Base-by-base conservation (phyloP, 75 land plant genomes). In the Isoetes taiwanensis region DNA sequence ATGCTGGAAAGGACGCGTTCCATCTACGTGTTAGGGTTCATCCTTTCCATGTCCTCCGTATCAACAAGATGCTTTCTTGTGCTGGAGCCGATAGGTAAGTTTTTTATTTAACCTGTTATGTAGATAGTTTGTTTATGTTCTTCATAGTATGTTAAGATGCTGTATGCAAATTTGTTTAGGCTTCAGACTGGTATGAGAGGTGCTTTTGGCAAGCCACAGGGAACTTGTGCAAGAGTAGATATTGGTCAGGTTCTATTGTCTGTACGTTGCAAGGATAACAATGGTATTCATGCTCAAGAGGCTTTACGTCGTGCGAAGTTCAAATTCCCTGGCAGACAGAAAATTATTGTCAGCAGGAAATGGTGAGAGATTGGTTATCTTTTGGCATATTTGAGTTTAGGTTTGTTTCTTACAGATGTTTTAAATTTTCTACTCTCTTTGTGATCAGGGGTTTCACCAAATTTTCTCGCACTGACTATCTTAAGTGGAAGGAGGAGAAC, bases 31-130 rank as follows among this genome's bases (percentile, higher is more conserved):
- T 77, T 5, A 54, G 78, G 26, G 78, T 77, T 31, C 79, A 77
- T 52, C 79, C 79, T 0, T 77, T 77, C 78, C 79, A 77, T 46
- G 77, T 77, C 16, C 72, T 77, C 21, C 79, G 79, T 35, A 77
- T 77, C 72, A 77, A 77, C 69, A 77, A 77, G 67, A 77, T 77
- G 79, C 79, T 77, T 69, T 77, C 79, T 23, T 77, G 79, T 35
- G 68, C 78, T 59, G 79, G 78, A 35, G 79, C 79, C 48, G 72
- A 77, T 74, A 70, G 67, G 67, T 64, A 0, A 6, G 21, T 16
- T 58, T 25, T 25, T 20, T 6, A 11, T 5, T 28, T 27, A 27
- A 25, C 20, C 9, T 28, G 9, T 55, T 19, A 8, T 10, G 11
- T 9, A 33, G 9, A 5, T 27, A 9, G 9, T 8, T 25, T 25